Conservation (phyloP, 345 rosid genomes). For the Garcia nutans region DNA sequence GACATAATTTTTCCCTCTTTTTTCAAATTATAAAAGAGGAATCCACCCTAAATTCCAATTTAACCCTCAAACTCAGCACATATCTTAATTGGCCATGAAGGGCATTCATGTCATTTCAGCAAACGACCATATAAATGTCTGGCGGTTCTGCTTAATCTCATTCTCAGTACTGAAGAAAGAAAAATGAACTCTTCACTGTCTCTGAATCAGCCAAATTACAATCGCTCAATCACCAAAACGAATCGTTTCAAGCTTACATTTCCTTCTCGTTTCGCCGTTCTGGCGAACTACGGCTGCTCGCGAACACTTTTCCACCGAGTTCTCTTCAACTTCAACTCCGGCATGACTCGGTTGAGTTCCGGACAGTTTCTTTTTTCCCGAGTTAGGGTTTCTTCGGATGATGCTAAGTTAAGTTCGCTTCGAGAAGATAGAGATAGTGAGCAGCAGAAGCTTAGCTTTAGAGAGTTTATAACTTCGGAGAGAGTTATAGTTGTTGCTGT, state of each 20-base stretch:
- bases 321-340: conserved; percentile 16
- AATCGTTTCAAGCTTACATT: conserved; percentile 9
- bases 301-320: conserved; percentile 8
- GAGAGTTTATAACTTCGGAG: conserved; percentile 90
- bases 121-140: no score
- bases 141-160: no score
- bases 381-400: conserved; percentile 47
- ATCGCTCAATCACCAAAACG: background rate
- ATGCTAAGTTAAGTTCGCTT: conserved; percentile 36
- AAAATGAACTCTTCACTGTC: conserved; percentile 14
- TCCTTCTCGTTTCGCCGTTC: conserved; percentile 13
- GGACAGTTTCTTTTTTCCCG: conserved; percentile 28
- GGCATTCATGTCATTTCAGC: background rate
- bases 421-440: conserved; percentile 31
- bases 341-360: conserved; percentile 18
- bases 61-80: background rate
- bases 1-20: no score
- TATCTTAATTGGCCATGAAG: background rate
- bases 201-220: conserved; percentile 1
- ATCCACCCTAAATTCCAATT: background rate
- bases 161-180: background rate
- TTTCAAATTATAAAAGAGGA: no score
- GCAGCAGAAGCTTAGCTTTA: conserved; percentile 43
- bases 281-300: conserved; percentile 8
- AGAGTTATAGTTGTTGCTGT: conserved; percentile 88